Evolutionary conservation across 2,329 filamentous ascomycete genomes (phyloP).

Genomic region (Hymenoscyphus albidus): DNA sequence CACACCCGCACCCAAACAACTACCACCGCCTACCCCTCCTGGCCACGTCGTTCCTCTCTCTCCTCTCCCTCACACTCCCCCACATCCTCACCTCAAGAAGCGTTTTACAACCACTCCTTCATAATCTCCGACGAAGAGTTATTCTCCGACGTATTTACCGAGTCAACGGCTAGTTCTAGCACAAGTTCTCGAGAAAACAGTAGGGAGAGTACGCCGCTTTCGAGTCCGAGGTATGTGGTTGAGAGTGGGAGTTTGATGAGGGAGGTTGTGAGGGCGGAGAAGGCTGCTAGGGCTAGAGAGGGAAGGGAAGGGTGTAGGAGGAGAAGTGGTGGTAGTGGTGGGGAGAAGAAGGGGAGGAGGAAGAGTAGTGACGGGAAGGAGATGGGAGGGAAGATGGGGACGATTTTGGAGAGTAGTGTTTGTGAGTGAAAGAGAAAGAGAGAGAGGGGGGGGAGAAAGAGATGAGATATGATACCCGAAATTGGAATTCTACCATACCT

Average conservation of each 20-base stretch:
- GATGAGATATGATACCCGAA: not conserved
- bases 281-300: constrained; percentile 26
- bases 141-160: constrained; percentile 47
- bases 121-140: constrained; percentile 60
- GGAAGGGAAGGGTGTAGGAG: constrained; percentile 29
- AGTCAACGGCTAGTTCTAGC: constrained; percentile 26
- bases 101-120: constrained; percentile 28
- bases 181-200: not conserved
- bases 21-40: constrained; percentile 54
- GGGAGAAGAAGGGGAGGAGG: constrained; percentile 35
- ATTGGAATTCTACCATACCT: constrained; percentile 1
- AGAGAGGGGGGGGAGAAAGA: constrained; percentile 21
- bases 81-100: constrained; percentile 8
- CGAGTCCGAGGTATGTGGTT: constrained; percentile 25
- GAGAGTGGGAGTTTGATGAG: constrained; percentile 31
- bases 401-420: constrained; percentile 47
- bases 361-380: constrained; percentile 32
- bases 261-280: constrained; percentile 30
- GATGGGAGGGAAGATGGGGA: constrained; percentile 48
- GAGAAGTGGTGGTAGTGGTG: constrained; percentile 30
- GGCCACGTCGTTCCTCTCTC: constrained; percentile 53
- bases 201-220: constrained; percentile 18
- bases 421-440: constrained; percentile 33
- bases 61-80: constrained; percentile 18
- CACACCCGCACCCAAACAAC: constrained; percentile 25